Percentiles rank a stretch among this genome's conserved stretches.
phyloP scores from a whole-genome alignment of 805 yeast species.

The Clavispora phyllophila region DNA sequence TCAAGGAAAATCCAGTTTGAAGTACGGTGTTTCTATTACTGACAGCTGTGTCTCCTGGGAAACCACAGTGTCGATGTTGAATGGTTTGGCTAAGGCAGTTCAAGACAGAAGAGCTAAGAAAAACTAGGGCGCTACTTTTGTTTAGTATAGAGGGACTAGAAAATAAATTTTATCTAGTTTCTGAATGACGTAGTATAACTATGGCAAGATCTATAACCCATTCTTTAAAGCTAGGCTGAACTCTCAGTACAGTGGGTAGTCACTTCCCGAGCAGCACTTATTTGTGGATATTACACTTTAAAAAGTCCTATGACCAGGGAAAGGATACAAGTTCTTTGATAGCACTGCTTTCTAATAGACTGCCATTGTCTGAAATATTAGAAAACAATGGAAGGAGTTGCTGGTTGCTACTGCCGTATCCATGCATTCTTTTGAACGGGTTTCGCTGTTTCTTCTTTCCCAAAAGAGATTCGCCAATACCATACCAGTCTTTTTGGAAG shows the following conservation, averaged over 20 bases:
- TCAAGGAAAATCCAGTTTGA: conserved; percentile 66
- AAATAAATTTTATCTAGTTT: not conserved
- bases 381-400: conserved; percentile 11
- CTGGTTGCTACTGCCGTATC: conserved; percentile 28
- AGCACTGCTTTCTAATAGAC: not conserved
- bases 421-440: conserved; percentile 45
- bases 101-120: conserved; percentile 56
- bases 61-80: conserved; percentile 68
- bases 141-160: not conserved
- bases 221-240: too few species aligned
- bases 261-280: too few species aligned
- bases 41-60: conserved; percentile 96
- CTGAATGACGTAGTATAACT: too few species aligned
- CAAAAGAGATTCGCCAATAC: conserved; percentile 39
- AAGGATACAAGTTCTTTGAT: not conserved
- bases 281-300: too few species aligned
- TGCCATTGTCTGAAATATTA: not conserved
- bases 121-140: not conserved
- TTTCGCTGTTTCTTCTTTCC: conserved; percentile 51
- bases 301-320: not conserved
- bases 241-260: too few species aligned
- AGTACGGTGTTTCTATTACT: conserved; percentile 94
- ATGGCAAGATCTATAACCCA: too few species aligned
- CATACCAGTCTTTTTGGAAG: conserved; percentile 56
- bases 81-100: conserved; percentile 72